Conservation (phyloP, 2,329 filamentous ascomycete genomes). For the Aspergillus chevalieri region DNA sequence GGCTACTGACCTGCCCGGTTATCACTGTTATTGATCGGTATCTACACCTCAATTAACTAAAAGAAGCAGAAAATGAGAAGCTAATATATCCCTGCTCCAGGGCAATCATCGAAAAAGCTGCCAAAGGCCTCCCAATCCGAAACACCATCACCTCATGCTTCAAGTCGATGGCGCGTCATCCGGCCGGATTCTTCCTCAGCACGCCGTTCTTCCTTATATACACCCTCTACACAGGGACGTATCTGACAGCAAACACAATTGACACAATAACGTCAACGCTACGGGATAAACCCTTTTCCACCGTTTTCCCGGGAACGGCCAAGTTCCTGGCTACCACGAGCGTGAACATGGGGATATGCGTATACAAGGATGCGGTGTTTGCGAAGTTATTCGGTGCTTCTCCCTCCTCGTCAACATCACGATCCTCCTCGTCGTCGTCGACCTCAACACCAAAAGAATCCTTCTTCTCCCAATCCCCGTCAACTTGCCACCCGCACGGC, state of each 20-base stretch:
- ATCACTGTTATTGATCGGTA: constrained; percentile 86
- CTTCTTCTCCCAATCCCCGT: neutral
- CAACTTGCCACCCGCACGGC: constrained; percentile 1
- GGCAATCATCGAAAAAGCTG: constrained; percentile 46
- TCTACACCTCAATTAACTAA: neutral
- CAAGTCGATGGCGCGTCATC: constrained; percentile 33
- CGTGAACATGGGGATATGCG: constrained; percentile 78
- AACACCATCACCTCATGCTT: constrained; percentile 37
- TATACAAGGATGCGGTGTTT: constrained; percentile 86
- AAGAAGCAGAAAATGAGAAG: neutral
- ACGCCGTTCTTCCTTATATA: constrained; percentile 47
- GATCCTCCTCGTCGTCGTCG: neutral
- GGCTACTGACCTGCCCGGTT: constrained; percentile 70
- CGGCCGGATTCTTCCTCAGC: constrained; percentile 39
- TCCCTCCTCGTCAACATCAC: constrained; percentile 19
- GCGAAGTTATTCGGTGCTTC: constrained; percentile 71
- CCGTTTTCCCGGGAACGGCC: constrained; percentile 64
- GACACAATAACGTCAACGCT: constrained; percentile 72
- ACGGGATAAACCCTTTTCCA: constrained; percentile 48
- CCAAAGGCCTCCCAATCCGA: constrained; percentile 38
- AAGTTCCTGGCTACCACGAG: constrained; percentile 77
- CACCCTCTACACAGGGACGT: constrained; percentile 77
- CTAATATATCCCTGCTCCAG: constrained; percentile 19
- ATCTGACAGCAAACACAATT: constrained; percentile 78
- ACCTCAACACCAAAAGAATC: neutral